Conservation (phyloP, 257 asterid species). For the Nicotiana knightiana region DNA sequence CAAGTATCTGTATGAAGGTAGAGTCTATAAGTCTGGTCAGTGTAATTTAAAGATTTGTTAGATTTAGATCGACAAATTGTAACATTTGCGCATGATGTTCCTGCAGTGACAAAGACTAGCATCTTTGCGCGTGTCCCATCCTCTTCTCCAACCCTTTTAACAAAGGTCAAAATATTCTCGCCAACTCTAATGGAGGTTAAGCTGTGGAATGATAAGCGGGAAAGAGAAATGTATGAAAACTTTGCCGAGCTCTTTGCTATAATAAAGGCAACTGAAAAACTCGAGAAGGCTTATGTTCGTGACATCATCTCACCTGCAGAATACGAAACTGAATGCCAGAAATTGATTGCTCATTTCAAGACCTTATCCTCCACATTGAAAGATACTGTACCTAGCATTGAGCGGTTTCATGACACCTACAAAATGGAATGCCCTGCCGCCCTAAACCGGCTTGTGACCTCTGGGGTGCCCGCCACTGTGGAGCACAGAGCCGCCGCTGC, state of each 20-base stretch:
- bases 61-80: conserved; percentile 10
- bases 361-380: conserved; percentile 71
- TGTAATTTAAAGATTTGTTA: neutral
- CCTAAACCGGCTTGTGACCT: conserved; percentile 62
- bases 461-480: conserved; percentile 93
- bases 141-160: conserved; percentile 74
- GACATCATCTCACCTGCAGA: conserved; percentile 59
- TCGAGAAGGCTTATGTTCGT: conserved; percentile 82
- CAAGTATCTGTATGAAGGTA: neutral
- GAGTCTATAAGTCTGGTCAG: neutral
- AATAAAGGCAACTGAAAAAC: conserved; percentile 87
- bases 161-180: neutral
- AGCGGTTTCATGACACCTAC: conserved; percentile 75
- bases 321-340: conserved; percentile 75
- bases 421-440: conserved; percentile 86
- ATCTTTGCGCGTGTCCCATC: conserved; percentile 94
- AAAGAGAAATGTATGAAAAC: conserved; percentile 88
- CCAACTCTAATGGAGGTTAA: conserved; percentile 69
- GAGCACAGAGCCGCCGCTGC: conserved; percentile 81
- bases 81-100: conserved; percentile 13
- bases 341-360: conserved; percentile 74
- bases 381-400: conserved; percentile 75
- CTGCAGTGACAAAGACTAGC: conserved; percentile 32
- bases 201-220: conserved; percentile 98
- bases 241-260: conserved; percentile 89